These are phyloP conservation scores for Kalanchoe fedtschenkoi DNA, from an alignment of 164 flowering plant species.

Conservation along the genomic window DNA sequence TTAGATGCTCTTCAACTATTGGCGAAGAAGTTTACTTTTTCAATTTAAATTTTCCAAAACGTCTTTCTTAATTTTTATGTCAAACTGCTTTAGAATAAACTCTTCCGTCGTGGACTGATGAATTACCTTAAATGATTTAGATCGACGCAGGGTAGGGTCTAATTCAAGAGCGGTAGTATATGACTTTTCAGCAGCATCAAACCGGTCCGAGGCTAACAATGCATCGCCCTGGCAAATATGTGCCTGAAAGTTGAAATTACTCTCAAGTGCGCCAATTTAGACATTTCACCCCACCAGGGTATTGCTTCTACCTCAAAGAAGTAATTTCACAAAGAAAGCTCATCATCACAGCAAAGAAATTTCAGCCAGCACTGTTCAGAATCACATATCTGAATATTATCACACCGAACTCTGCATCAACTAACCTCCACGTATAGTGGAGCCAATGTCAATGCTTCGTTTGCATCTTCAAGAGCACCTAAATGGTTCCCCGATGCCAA, in stretches of 20 bases:
- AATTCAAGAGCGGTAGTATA: slow-evolving; percentile 50
- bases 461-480: slow-evolving; percentile 78
- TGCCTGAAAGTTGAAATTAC: slow-evolving; percentile 33
- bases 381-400: background rate
- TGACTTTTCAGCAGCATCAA: slow-evolving; percentile 61
- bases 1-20: too few relatives aligned
- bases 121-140: slow-evolving; percentile 78
- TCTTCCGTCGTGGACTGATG: background rate
- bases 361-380: background rate
- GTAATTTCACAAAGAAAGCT: too few relatives aligned
- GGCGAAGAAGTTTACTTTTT: background rate
- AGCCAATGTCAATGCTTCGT: slow-evolving; percentile 42
- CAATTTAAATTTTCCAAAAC: too few relatives aligned
- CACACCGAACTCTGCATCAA: background rate
- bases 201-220: slow-evolving; percentile 51
- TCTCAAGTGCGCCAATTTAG: background rate
- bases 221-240: slow-evolving; percentile 77
- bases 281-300: background rate
- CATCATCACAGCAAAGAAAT: background rate
- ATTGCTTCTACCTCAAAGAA: background rate
- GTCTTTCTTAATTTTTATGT: too few relatives aligned
- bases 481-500: slow-evolving; percentile 37
- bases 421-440: slow-evolving; percentile 60
- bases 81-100: background rate
- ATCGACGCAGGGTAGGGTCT: slow-evolving; percentile 75